A percentile compares a stretch with the other conserved stretches of the same genome.
phyloP scores from a whole-genome alignment of 164 flowering plant species.

The Tinospora cordifolia region DNA sequence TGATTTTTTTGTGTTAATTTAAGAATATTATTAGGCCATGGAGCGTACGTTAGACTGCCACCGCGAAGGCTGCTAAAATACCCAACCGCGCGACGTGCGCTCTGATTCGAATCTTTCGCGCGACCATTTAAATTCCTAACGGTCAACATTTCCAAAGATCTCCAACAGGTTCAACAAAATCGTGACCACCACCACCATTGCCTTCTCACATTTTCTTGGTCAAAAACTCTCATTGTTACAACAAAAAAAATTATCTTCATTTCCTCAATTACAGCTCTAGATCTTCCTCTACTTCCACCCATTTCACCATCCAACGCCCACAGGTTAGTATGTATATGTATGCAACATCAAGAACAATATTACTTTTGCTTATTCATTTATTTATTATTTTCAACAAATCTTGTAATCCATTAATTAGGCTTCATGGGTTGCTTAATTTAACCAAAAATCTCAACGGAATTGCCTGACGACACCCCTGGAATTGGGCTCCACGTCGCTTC shows the following conservation, averaged over 20 bases:
- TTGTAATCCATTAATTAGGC: neutral
- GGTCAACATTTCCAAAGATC: conserved; percentile 4
- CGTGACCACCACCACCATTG: neutral
- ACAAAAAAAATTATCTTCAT: too few species aligned
- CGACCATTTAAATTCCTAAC: neutral
- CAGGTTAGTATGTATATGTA: neutral
- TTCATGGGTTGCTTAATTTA: neutral
- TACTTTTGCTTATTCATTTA: too few species aligned
- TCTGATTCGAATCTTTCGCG: too few species aligned
- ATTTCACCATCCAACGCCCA: neutral
- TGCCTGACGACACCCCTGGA: neutral
- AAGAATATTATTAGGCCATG: too few species aligned
- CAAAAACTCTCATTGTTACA: neutral
- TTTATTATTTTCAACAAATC: neutral
- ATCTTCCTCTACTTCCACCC: neutral
- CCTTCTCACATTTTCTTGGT: neutral
- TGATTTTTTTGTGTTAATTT: too few species aligned
- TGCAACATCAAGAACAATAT: too few species aligned
- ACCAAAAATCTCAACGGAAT: neutral
- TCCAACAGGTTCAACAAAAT: neutral
- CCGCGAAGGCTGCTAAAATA: neutral
- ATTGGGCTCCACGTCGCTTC: neutral
- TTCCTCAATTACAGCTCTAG: neutral
- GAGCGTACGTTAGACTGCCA: too few species aligned
- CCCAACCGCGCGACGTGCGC: neutral